Conservation (phyloP, 2,329 filamentous ascomycete genomes). For the Cladosporium sp. region DNA sequence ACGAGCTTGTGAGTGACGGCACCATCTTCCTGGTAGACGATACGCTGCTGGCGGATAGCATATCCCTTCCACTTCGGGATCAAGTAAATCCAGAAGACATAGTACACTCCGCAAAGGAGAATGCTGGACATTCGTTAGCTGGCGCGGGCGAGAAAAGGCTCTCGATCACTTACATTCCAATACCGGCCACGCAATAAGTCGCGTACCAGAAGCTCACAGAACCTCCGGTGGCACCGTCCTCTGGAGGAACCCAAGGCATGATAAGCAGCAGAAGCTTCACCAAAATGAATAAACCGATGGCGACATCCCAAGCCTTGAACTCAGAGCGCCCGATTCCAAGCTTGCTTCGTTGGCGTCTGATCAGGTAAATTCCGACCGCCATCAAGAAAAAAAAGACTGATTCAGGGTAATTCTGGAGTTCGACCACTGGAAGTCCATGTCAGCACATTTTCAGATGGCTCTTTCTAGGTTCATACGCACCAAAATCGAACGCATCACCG, state of each 20-base stretch:
- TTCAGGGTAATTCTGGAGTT: conserved; percentile 53
- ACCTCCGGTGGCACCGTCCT: conserved; percentile 54
- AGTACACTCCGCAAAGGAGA: conserved; percentile 53
- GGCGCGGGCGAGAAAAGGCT: background rate
- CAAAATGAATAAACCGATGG: conserved; percentile 56
- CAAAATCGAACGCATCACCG: conserved; percentile 61
- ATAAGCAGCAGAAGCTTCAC: conserved; percentile 60
- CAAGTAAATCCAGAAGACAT: conserved; percentile 54
- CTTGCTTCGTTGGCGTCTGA: conserved; percentile 52
- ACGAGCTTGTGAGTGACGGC: conserved; percentile 51
- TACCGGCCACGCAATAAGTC: conserved; percentile 62
- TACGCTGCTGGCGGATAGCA: conserved; percentile 48
- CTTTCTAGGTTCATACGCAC: no score
- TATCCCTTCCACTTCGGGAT: conserved; percentile 54
- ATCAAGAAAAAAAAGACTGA: conserved; percentile 57
- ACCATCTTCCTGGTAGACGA: conserved; percentile 29
- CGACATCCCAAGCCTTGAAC: conserved; percentile 57
- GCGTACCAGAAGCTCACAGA: conserved; percentile 72
- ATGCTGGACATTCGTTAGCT: conserved; percentile 36
- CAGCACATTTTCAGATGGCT: no score
- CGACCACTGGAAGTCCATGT: no score
- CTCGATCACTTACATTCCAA: conserved; percentile 53
- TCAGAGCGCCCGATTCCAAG: conserved; percentile 46
- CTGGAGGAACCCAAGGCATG: conserved; percentile 70
- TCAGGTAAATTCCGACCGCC: conserved; percentile 53